phyloP scores from a whole-genome alignment of 1,284 basidiomycete genomes.

The Leccinum fuscescens region DNA sequence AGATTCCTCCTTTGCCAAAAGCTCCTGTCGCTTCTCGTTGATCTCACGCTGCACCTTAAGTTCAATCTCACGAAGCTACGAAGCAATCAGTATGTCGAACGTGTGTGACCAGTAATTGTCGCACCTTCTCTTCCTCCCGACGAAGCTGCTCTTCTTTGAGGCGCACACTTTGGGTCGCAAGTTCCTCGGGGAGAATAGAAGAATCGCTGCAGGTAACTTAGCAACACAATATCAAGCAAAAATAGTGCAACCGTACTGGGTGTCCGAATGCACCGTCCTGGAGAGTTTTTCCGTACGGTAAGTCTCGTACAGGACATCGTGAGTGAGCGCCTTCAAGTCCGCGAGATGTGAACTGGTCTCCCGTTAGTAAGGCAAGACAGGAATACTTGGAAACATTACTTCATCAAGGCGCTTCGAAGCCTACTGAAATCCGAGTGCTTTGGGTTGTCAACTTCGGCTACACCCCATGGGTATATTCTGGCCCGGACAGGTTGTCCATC shows the following conservation, averaged over 20 bases:
- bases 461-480: conserved; percentile 96
- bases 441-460: conserved; percentile 98
- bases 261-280: conserved; percentile 84
- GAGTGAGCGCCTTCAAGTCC: conserved; percentile 92
- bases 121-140: conserved; percentile 92
- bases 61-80: conserved; percentile 93
- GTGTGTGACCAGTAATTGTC: conserved; percentile 8
- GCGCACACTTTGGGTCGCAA: conserved; percentile 93
- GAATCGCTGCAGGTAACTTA: conserved; percentile 57
- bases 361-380: conserved; percentile 8
- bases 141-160: conserved; percentile 99
- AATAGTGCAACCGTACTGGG: conserved; percentile 53
- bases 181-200: conserved; percentile 91
- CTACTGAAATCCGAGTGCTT: conserved; percentile 97
- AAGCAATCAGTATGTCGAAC: conserved; percentile 14
- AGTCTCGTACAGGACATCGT: conserved; percentile 93
- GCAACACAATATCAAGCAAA: conserved; percentile 5
- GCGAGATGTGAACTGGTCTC: conserved; percentile 82
- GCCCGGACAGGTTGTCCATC: conserved; percentile 91
- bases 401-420: conserved; percentile 86
- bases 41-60: conserved; percentile 98
- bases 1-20: conserved; percentile 91
- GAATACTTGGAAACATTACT: conserved; percentile 46
- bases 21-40: conserved; percentile 96
- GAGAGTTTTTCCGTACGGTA: conserved; percentile 99